phyloP scores from a whole-genome alignment of 169 alveolate genomes.

The Eimeria acervulina region DNA sequence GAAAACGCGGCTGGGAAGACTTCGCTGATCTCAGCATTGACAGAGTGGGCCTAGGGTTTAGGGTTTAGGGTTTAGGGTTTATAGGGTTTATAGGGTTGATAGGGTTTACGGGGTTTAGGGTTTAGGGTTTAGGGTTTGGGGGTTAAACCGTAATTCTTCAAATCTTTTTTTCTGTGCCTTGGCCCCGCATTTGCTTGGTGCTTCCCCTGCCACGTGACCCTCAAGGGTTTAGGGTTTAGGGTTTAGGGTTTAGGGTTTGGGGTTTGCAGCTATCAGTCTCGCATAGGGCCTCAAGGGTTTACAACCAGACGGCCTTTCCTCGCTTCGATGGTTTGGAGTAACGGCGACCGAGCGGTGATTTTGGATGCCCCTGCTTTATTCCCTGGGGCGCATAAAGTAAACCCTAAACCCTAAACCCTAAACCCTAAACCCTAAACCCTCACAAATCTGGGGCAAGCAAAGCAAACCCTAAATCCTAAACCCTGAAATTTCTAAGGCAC shows the following conservation, averaged over 20 bases:
- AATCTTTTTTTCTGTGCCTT: no score
- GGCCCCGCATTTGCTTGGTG: no score
- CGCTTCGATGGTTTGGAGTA: conserved; percentile 63
- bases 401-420: not conserved
- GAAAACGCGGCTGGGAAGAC: conserved; percentile 80
- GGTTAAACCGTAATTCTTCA: no score
- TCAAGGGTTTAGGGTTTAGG: not conserved
- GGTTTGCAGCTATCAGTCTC: conserved; percentile 75
- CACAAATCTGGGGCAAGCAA: no score
- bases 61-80: not conserved
- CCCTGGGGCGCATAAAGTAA: conserved; percentile 82
- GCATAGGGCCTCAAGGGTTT: conserved; percentile 84
- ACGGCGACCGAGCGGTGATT: conserved; percentile 65
- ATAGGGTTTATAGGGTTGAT: not conserved
- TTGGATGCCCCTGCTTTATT: conserved; percentile 83
- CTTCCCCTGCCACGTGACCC: no score
- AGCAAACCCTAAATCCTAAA: no score
- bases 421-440: conserved; percentile 4
- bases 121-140: no score
- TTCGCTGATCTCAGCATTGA: conserved; percentile 77
- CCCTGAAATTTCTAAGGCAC: conserved; percentile 78
- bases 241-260: not conserved
- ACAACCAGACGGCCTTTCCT: conserved; percentile 84
- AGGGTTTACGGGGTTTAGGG: no score
- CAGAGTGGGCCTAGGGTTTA: conserved; percentile 44